These are phyloP conservation scores for Agroathelia rolfsii DNA, from an alignment of 1,284 basidiomycete species.

Conservation along the genomic window DNA sequence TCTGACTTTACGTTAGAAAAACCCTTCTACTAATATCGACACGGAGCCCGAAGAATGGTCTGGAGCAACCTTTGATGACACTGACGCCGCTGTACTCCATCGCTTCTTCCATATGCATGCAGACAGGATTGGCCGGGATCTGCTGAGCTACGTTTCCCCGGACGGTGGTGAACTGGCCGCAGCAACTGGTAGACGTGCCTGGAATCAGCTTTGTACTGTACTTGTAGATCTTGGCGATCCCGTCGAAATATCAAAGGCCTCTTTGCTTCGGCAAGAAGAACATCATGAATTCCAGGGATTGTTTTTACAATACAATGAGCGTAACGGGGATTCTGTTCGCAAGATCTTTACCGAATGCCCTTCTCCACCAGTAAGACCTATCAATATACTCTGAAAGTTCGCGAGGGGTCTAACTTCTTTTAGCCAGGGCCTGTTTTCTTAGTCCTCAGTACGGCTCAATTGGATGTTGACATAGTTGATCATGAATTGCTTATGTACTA, in stretches of 20 bases:
- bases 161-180: slow-evolving; percentile 48
- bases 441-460: slow-evolving; percentile 51
- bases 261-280: slow-evolving; percentile 35
- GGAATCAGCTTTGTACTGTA: slow-evolving; percentile 66
- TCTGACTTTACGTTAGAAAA: slow-evolving; percentile 35
- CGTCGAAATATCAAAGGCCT: slow-evolving; percentile 52
- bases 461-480: slow-evolving; percentile 79
- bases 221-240: slow-evolving; percentile 72
- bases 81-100: slow-evolving; percentile 72
- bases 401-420: no score
- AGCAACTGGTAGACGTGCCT: slow-evolving; percentile 61
- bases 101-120: slow-evolving; percentile 77
- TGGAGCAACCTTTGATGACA: slow-evolving; percentile 67
- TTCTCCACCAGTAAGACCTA: slow-evolving; percentile 31
- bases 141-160: slow-evolving; percentile 62
- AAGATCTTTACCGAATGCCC: slow-evolving; percentile 51
- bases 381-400: no score
- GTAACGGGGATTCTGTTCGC: slow-evolving; percentile 51
- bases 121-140: slow-evolving; percentile 77
- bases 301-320: slow-evolving; percentile 57
- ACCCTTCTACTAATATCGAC: slow-evolving; percentile 33
- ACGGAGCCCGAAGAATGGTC: slow-evolving; percentile 64
- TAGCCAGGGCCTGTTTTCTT: slow-evolving; percentile 37
- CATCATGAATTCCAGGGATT: slow-evolving; percentile 59
- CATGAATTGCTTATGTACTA: slow-evolving; percentile 80